Conservation (phyloP, 2,329 filamentous ascomycete species). For the Claviceps digitariae region DNA sequence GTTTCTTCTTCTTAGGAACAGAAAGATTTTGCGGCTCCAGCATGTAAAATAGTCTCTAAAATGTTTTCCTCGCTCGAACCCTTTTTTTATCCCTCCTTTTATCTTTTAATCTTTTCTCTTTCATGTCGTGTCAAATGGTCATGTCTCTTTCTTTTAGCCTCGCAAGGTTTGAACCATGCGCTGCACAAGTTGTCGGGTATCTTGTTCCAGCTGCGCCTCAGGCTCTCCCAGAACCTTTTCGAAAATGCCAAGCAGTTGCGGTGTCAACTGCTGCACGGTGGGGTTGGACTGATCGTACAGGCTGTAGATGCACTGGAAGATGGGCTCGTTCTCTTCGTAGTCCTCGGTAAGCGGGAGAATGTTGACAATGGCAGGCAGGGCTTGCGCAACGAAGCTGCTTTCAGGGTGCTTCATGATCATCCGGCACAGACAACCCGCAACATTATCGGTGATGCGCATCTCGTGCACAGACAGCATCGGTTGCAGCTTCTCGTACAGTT, state of each 20-base stretch:
- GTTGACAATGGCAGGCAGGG: constrained; percentile 66
- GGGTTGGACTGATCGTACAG: constrained; percentile 62
- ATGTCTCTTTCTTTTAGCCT: neutral
- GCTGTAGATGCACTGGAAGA: constrained; percentile 80
- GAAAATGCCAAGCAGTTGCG: constrained; percentile 56
- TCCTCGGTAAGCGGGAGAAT: constrained; percentile 83
- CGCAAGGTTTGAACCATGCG: constrained; percentile 42
- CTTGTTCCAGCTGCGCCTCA: constrained; percentile 60
- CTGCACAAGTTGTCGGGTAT: constrained; percentile 53
- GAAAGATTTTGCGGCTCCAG: neutral
- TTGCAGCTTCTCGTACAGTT: constrained; percentile 76
- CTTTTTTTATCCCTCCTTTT: neutral
- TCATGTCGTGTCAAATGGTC: neutral
- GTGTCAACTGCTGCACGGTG: constrained; percentile 56
- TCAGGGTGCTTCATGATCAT: constrained; percentile 89
- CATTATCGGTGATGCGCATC: constrained; percentile 80
- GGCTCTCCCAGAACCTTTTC: constrained; percentile 59
- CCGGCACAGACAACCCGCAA: constrained; percentile 76
- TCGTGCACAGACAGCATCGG: constrained; percentile 65
- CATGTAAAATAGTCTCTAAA: neutral
- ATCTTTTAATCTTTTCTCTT: neutral
- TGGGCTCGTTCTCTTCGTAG: constrained; percentile 89
- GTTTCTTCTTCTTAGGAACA: neutral
- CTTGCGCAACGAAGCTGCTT: constrained; percentile 63
- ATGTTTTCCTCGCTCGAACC: neutral